Evolutionary conservation across 768 basidiomycete species (phyloP).

Genomic region (Macrolepiota fuliginosa): DNA sequence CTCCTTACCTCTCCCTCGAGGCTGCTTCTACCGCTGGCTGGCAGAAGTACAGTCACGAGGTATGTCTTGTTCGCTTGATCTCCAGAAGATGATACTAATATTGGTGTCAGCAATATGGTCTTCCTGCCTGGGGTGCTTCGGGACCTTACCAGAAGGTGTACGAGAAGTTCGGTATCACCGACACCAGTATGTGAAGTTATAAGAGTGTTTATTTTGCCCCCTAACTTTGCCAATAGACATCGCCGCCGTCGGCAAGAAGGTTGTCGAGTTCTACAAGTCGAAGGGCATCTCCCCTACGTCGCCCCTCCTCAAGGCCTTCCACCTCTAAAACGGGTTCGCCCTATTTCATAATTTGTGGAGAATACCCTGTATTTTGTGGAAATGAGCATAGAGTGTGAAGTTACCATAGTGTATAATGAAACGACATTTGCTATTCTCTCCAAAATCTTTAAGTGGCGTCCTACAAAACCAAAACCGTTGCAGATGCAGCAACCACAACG

Average conservation of each 20-base stretch:
- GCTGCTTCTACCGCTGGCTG: conserved; percentile 82
- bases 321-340: conserved; percentile 17
- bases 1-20: conserved; percentile 87
- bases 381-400: neutral
- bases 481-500: too few relatives aligned
- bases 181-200: conserved; percentile 48
- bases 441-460: too few relatives aligned
- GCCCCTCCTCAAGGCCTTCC: conserved; percentile 72
- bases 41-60: conserved; percentile 89
- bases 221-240: conserved; percentile 48
- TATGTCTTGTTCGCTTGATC: conserved; percentile 12
- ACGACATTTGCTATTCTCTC: neutral
- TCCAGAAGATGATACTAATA: conserved; percentile 9
- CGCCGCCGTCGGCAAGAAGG: conserved; percentile 80
- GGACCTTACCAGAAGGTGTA: conserved; percentile 91
- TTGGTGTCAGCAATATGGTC: conserved; percentile 60
- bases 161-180: conserved; percentile 86
- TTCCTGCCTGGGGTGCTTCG: conserved; percentile 80
- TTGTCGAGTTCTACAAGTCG: conserved; percentile 83
- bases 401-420: neutral
- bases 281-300: conserved; percentile 69
- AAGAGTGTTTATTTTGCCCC: neutral
- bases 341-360: neutral
- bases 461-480: too few relatives aligned
- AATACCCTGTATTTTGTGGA: neutral